Evolutionary conservation across 1,284 basidiomycete species (phyloP).

Genomic region (Pyrrhoderma noxium): DNA sequence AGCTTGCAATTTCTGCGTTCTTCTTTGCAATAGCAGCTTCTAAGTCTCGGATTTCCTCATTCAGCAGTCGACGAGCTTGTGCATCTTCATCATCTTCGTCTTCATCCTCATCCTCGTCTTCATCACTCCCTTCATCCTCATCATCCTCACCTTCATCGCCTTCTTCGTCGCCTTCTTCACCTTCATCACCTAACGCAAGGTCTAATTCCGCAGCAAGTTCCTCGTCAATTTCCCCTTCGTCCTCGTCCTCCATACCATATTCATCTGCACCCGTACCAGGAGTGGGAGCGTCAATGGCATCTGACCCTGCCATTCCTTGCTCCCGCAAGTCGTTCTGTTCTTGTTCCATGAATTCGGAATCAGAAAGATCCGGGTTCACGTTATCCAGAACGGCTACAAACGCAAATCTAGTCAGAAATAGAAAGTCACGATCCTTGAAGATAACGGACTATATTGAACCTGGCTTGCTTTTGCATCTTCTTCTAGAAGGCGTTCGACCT

Average conservation of each 20-base stretch:
- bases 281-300: slow-evolving; percentile 54
- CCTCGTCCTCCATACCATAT: slow-evolving; percentile 53
- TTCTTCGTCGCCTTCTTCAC: slow-evolving; percentile 20
- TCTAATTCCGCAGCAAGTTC: slow-evolving; percentile 71
- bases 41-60: slow-evolving; percentile 85
- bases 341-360: slow-evolving; percentile 70
- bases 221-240: slow-evolving; percentile 72
- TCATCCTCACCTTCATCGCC: slow-evolving; percentile 31
- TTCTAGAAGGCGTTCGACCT: slow-evolving; percentile 87
- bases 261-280: slow-evolving; percentile 47
- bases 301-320: slow-evolving; percentile 51
- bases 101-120: slow-evolving; percentile 56
- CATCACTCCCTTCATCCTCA: slow-evolving; percentile 59
- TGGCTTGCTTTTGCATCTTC: slow-evolving; percentile 79
- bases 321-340: slow-evolving; percentile 50
- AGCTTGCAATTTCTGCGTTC: slow-evolving; percentile 76
- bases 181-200: slow-evolving; percentile 51
- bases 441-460: slow-evolving; percentile 59
- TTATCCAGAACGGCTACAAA: slow-evolving; percentile 71
- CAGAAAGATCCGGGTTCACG: slow-evolving; percentile 80
- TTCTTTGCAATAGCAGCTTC: slow-evolving; percentile 87
- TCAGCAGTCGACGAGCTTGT: slow-evolving; percentile 73
- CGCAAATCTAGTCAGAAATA: not conserved
- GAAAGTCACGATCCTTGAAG: slow-evolving; percentile 19
- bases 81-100: slow-evolving; percentile 55